Evolutionary conservation across 1,284 basidiomycete species (phyloP), one percentile per base, ranked within the genome.

Genomic region (Cystobasidium slooffiae): DNA sequence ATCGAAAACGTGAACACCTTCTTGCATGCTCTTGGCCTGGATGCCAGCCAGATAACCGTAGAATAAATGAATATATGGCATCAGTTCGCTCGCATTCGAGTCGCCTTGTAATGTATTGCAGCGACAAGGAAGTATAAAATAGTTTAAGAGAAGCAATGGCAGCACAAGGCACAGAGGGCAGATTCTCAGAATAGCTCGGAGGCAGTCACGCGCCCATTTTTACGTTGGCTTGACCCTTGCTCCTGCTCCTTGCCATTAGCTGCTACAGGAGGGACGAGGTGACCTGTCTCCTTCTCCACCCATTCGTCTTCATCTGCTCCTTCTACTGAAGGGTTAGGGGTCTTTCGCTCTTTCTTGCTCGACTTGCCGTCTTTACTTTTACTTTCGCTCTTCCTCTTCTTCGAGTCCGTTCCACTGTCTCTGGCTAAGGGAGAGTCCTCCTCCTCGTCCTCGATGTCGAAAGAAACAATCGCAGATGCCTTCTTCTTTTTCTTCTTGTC

Each of bases 21-120:
- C 82, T 84, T 94, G 81, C 88, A 93, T 80, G 91, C 92, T 51
- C 84, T 94, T 64, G 91, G 91, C 46, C 84, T 94, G 82, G 92
- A 94, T 83, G 91, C 90, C 81, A 90, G 89, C 78, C 90, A 91
- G 58, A 73, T 77, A n/a, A 67, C 66, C 41, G 75, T 68, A n/a
- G 68, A 75, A 20, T 66, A 76, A 44, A 9, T n/a, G 18, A 37
- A 10, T 14, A 39, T 44, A 18, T 37, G 47, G 51, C 51, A 12
- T 16, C 22, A 12, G 39, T 47, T 12, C n/a, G 20, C 24, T 46
- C 20, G 66, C 52, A 37, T 8, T 18, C 20, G 20, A 20, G 16
- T 37, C 10, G 31, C 31, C 31, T 31, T 31, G 3, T 55, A 53
- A 46, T 31, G 18, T 3, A 16, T 9, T 66, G 39, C 49, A 53